Evolutionary conservation across 2,329 filamentous ascomycete species (phyloP).

Genomic region (Pseudonectria buxi): DNA sequence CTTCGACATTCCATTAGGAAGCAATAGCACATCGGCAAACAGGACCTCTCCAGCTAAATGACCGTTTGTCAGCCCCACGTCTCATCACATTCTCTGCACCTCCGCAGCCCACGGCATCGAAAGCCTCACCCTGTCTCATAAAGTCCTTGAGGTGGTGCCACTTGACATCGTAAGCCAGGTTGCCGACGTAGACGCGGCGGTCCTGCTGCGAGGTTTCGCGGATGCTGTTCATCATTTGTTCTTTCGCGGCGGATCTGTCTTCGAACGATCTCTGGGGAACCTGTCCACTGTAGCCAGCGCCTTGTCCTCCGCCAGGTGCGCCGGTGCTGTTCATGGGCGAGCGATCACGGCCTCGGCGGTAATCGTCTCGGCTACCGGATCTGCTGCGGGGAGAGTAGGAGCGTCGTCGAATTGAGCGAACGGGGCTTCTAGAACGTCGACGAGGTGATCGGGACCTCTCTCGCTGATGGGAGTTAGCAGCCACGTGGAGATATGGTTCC

Average conservation of each 20-base stretch:
- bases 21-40: slow-evolving; percentile 97
- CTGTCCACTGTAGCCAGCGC: slow-evolving; percentile 55
- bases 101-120: slow-evolving; percentile 18
- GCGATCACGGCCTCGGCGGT: slow-evolving; percentile 66
- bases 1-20: slow-evolving; percentile 99
- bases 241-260: slow-evolving; percentile 74
- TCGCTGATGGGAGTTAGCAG: slow-evolving; percentile 50
- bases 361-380: slow-evolving; percentile 68
- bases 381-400: slow-evolving; percentile 75
- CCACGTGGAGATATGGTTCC: slow-evolving; percentile 7
- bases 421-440: slow-evolving; percentile 78
- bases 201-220: slow-evolving; percentile 96
- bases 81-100: slow-evolving; percentile 9
- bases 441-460: slow-evolving; percentile 77
- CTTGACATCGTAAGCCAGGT: slow-evolving; percentile 98
- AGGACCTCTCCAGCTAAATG: slow-evolving; percentile 90
- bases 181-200: slow-evolving; percentile 98
- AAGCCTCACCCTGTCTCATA: slow-evolving; percentile 89
- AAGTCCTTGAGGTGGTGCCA: slow-evolving; percentile 99
- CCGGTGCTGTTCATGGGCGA: slow-evolving; percentile 79
- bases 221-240: slow-evolving; percentile 93
- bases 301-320: slow-evolving; percentile 62
- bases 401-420: slow-evolving; percentile 60
- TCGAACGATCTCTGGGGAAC: slow-evolving; percentile 69
- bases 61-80: slow-evolving; percentile 32